Base-by-base conservation (phyloP, 345 rosid species). In the Mallotus nudiflorus region DNA sequence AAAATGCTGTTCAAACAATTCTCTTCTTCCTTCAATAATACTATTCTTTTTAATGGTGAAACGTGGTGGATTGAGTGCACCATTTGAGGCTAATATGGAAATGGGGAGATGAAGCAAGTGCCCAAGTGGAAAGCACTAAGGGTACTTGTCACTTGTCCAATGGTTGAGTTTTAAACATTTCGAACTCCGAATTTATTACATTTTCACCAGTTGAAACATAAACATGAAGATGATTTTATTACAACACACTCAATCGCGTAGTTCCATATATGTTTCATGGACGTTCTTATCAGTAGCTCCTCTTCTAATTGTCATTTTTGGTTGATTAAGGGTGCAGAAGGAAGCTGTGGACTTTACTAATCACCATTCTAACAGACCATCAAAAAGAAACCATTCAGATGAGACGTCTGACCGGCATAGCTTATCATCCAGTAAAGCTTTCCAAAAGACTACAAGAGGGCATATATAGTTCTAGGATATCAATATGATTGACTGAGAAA, bases 361-460 rank as follows among this genome's bases (percentile, higher is more conserved):
- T 52, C 57, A 52, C 57, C 57, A 52, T 3, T 22, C 15, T 0
- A 52, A 0, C 29, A 52, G 28, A 9, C 57, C 24, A 16, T 22
- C 28, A 7, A 20, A 52, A 9, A 52, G 57, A 1, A n/a, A n/a
- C n/a, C n/a, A n/a, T n/a, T n/a, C n/a, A n/a, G n/a, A n/a, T n/a
- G n/a, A n/a, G n/a, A n/a, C n/a, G n/a, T n/a, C n/a, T n/a, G n/a
- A n/a, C n/a, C n/a, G n/a, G 59, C 59, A 12, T 12, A 10, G 16
- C 59, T 5, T 4, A 25, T 24, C 9, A 3, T 64, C 22, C 10
- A 3, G 3, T 6, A 33, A 33, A 6, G 6, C 37, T 55, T 22
- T 3, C 46, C 64, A 20, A 72, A 64, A 6, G 35, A 64, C 75
- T 65, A 18, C 14, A 28, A 29, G 18, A 52, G 19, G 48, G 45